phyloP scores from a whole-genome alignment of 352 stramenopile species.

The Pythium brachiatum region DNA sequence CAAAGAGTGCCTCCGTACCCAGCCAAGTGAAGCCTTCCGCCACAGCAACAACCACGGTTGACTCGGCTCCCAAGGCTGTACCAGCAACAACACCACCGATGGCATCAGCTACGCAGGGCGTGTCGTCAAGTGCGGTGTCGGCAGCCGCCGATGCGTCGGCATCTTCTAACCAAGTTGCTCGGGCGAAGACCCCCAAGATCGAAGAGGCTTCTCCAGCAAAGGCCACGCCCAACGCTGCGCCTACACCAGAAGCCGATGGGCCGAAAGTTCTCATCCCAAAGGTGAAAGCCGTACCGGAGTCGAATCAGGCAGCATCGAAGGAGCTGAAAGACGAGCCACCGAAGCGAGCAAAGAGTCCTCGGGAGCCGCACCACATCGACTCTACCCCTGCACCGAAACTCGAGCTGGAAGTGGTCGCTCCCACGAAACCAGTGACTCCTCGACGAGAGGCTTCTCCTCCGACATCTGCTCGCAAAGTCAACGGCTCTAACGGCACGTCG shows the following conservation, averaged over 20 bases:
- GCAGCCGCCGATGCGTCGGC: not conserved
- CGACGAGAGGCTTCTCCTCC: constrained; percentile 10
- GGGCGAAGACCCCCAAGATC: not conserved
- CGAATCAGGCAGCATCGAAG: not conserved
- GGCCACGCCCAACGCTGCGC: not conserved
- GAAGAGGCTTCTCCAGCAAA: not conserved
- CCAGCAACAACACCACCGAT: not conserved
- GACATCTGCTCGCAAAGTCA: constrained; percentile 9
- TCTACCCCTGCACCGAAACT: constrained; percentile 9
- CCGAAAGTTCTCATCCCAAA: not conserved
- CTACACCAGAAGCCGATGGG: not conserved
- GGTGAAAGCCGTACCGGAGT: not conserved
- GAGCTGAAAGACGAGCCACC: not conserved
- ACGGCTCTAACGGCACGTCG: not conserved
- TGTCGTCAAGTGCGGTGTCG: not conserved
- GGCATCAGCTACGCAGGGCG: not conserved
- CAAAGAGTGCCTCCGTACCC: not conserved
- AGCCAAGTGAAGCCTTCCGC: not conserved
- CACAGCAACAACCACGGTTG: not conserved
- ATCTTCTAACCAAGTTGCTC: not conserved
- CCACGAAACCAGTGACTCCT: constrained; percentile 18
- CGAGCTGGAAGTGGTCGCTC: not conserved
- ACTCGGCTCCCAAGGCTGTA: not conserved
- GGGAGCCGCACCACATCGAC: not conserved
- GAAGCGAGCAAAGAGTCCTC: constrained; percentile 4